Evolutionary conservation across 1,139 yeast species (phyloP).

Genomic region (Saccharomyces pastorianus): DNA sequence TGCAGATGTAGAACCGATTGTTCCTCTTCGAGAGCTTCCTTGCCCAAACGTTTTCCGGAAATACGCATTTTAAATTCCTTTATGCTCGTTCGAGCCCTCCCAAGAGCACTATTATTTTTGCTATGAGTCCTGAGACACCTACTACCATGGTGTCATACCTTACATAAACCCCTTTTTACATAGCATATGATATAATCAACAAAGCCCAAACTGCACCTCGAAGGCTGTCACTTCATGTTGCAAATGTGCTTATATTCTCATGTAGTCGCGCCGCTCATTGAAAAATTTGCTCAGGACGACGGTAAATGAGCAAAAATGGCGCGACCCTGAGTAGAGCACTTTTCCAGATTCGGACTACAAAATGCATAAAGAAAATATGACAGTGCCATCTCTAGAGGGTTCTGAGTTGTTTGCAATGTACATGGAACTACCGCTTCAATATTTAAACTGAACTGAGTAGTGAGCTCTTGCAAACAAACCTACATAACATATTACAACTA

Average conservation of each 20-base stretch:
- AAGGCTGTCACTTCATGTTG: background rate
- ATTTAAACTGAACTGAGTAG: background rate
- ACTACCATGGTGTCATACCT: no score
- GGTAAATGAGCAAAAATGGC: background rate
- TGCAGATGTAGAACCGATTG: conserved; percentile 7
- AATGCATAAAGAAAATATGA: background rate
- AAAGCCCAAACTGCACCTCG: background rate
- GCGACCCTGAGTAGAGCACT: background rate
- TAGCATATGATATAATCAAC: no score
- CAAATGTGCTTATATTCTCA: background rate
- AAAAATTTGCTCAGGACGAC: background rate
- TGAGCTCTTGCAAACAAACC: background rate
- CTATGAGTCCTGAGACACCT: no score
- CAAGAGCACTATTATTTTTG: no score
- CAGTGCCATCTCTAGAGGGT: background rate
- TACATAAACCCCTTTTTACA: background rate
- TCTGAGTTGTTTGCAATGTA: background rate
- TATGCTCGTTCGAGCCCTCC: background rate
- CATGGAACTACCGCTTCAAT: no score
- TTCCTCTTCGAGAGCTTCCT: conserved; percentile 7
- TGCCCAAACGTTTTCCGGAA: conserved; percentile 2
- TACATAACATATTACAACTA: no score
- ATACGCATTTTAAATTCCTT: background rate
- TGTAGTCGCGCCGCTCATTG: background rate
- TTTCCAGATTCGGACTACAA: background rate